Conservation (phyloP, 495 filamentous ascomycete species). For the Rostrohypoxylon terebratum region DNA sequence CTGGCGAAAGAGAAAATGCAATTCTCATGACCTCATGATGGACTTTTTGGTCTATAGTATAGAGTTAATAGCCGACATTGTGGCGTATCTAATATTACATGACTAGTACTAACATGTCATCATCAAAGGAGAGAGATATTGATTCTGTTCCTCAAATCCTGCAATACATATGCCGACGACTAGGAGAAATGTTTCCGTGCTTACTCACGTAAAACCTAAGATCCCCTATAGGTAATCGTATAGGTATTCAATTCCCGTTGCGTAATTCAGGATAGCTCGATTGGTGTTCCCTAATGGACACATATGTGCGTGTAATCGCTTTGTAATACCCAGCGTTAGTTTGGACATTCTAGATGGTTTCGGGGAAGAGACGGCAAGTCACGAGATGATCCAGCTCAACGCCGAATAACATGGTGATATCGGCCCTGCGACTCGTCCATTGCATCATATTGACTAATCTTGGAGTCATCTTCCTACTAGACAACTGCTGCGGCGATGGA, state of each 20-base stretch:
- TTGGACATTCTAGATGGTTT: neutral
- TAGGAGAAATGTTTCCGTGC: neutral
- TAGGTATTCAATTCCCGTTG: neutral
- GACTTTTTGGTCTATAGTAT: slow-evolving; percentile 12
- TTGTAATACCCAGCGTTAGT: slow-evolving; percentile 11
- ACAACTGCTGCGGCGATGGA: slow-evolving; percentile 3
- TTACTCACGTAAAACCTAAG: neutral
- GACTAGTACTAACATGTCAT: neutral
- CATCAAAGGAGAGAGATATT: neutral
- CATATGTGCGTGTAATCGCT: slow-evolving; percentile 12
- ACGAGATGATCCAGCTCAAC: neutral
- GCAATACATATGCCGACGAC: neutral
- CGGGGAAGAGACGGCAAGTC: slow-evolving; percentile 22
- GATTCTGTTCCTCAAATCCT: neutral
- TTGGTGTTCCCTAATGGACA: neutral
- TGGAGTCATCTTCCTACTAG: neutral
- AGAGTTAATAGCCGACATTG: slow-evolving; percentile 3
- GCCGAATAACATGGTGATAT: neutral
- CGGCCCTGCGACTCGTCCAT: neutral
- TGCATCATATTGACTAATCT: slow-evolving; percentile 18
- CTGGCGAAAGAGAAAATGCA: neutral
- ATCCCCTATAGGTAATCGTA: too few species aligned
- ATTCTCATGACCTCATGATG: neutral
- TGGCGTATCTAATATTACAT: neutral
- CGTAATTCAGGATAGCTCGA: slow-evolving; percentile 6